A percentile compares a stretch with the other conserved stretches of the same genome.
Evolutionary conservation across 2,329 filamentous ascomycete species (phyloP).

Genomic region (Exophiala phaeomuriformis): DNA sequence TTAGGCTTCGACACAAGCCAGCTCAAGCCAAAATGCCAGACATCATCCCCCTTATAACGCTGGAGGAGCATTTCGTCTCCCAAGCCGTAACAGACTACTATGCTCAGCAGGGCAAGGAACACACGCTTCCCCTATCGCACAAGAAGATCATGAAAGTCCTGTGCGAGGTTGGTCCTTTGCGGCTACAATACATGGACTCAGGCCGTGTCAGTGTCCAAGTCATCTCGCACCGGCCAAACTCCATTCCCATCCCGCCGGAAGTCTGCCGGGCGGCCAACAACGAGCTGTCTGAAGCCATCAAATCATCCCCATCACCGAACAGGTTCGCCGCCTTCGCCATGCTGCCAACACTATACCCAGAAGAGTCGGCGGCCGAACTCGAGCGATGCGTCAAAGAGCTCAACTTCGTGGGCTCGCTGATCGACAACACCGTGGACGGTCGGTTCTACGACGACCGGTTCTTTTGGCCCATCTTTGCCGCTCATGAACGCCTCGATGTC

Average conservation of each 20-base stretch:
- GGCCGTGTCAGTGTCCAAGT: slow-evolving; percentile 22
- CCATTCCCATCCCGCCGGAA: slow-evolving; percentile 16
- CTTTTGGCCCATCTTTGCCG: slow-evolving; percentile 41
- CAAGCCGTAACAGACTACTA: slow-evolving; percentile 17
- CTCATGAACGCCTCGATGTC: slow-evolving; percentile 42
- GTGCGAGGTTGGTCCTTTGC: slow-evolving; percentile 14
- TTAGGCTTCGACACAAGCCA: background rate
- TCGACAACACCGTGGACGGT: slow-evolving; percentile 35
- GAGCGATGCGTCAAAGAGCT: slow-evolving; percentile 37
- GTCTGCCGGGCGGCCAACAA: slow-evolving; percentile 21
- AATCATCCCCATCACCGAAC: slow-evolving; percentile 22
- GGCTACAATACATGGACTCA: slow-evolving; percentile 19
- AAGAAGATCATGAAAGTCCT: slow-evolving; percentile 17
- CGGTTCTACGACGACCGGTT: slow-evolving; percentile 39
- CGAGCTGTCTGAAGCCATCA: slow-evolving; percentile 28
- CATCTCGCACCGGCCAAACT: slow-evolving; percentile 23
- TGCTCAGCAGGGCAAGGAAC: slow-evolving; percentile 6
- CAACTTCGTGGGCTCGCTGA: slow-evolving; percentile 44
- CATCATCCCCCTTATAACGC: slow-evolving; percentile 23
- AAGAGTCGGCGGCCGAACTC: slow-evolving; percentile 34
- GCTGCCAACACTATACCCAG: slow-evolving; percentile 36
- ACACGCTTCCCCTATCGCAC: slow-evolving; percentile 10
- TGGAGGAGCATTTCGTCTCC: slow-evolving; percentile 26
- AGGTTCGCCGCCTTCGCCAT: slow-evolving; percentile 41
- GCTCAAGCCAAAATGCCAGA: slow-evolving; percentile 6